Evolutionary conservation across 2,329 filamentous ascomycete genomes (phyloP), one percentile per base, ranked within the genome.

Genomic region (Fusarium lyarnte): DNA sequence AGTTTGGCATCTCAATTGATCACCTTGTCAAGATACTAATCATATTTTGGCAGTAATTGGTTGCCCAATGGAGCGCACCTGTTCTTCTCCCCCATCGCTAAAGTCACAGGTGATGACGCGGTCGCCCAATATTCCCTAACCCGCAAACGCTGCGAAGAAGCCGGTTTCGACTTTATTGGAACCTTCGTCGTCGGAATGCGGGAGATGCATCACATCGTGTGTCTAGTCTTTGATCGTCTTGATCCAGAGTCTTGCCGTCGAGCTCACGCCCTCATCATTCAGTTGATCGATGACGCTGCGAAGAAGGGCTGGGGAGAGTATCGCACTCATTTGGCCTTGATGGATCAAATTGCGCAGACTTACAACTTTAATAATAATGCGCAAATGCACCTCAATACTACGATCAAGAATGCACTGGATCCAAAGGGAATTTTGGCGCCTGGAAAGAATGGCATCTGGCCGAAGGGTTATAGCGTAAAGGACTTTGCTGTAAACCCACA

Each of bases 61-160:
- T 38, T 76, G 0, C 69, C 73, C 5, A 76, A 76, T 3, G 73
- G 74, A 1, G 73, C 73, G 2, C 74, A 76, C 19, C 54, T 76
- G 1, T 76, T 76, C 51, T 76, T 76, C 53, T 76, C 73, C 1
- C 74, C 74, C 3, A 76, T 76, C 36, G 53, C 74, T 19, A 76
- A 74, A 33, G 69, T 76, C 8, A 58, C 66, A 1, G 74, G 74
- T 3, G 70, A 74, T 16, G 66, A 73, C 25, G 62, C 66, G 0
- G 49, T 71, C 23, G 52, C 70, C 4, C 70, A 73, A 7, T 76
- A 76, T 19, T 29, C 70, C 6, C 25, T 73, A 0, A 69, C 74
- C 5, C 51, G 60, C 4, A 35, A 42, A 0, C 59, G 71, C 6
- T 76, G 73, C 17, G 64, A 74, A n/a, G 70, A 75, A 19, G 73